phyloP scores from a whole-genome alignment of 306 rosid genomes.

The Corylus americana region DNA sequence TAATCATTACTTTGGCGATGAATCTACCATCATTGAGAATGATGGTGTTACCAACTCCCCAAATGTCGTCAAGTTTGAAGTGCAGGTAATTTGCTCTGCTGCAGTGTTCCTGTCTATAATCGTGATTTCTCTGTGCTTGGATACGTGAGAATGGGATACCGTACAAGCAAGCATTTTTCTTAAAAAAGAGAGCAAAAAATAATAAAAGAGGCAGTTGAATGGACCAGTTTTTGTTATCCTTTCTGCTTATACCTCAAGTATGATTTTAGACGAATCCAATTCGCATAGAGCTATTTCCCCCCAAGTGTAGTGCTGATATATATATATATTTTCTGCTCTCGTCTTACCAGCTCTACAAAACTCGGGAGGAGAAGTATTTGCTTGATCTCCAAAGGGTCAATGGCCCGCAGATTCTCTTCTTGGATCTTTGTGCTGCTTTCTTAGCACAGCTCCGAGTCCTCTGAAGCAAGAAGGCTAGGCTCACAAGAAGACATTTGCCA shows the following conservation, averaged over 20 bases:
- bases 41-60: constrained; percentile 48
- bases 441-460: constrained; percentile 83
- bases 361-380: constrained; percentile 85
- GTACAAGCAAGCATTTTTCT: neutral
- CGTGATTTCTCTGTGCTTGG: neutral
- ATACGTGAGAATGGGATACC: neutral
- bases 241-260: neutral
- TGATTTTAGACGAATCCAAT: neutral
- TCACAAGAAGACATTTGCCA: constrained; percentile 25
- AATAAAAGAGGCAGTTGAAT: neutral
- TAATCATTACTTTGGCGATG: constrained; percentile 63
- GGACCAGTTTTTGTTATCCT: neutral
- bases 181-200: neutral
- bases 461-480: constrained; percentile 31
- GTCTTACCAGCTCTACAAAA: constrained; percentile 72
- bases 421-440: constrained; percentile 94
- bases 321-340: neutral
- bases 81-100: constrained; percentile 59
- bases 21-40: constrained; percentile 53
- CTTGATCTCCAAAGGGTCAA: constrained; percentile 92
- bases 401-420: constrained; percentile 92
- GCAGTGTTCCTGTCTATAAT: neutral
- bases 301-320: constrained; percentile 11
- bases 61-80: constrained; percentile 90
- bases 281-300: neutral